Percentiles rank a stretch among this genome's conserved stretches.
Conservation (phyloP, 768 basidiomycete genomes). For the Termitomyces sp. region DNA sequence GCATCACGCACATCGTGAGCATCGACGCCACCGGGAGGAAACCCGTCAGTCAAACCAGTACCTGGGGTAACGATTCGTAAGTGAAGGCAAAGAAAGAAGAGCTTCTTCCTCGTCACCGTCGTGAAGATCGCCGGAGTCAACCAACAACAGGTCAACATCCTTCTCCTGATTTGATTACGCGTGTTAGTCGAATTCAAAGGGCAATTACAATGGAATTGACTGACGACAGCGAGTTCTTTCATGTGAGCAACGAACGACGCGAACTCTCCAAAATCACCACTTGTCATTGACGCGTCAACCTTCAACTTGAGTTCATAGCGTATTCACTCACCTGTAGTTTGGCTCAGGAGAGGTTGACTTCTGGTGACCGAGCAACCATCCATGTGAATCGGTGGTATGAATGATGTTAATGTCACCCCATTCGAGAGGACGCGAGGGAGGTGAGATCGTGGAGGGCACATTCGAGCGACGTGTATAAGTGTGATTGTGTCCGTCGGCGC, state of each 20-base stretch:
- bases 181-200: neutral
- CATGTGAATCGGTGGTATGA: conserved; percentile 81
- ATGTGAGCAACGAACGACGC: conserved; percentile 83
- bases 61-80: conserved; percentile 34
- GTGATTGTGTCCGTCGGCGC: conserved; percentile 13
- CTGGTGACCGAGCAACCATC: conserved; percentile 77
- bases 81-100: neutral
- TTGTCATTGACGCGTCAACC: neutral
- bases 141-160: conserved; percentile 79
- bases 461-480: conserved; percentile 34
- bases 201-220: conserved; percentile 5
- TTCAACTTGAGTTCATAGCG: neutral
- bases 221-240: conserved; percentile 69
- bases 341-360: conserved; percentile 72
- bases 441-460: conserved; percentile 38
- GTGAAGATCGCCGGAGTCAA: conserved; percentile 77
- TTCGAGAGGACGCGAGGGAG: conserved; percentile 64
- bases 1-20: conserved; percentile 59
- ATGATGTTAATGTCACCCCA: conserved; percentile 93
- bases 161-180: conserved; percentile 38
- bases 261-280: conserved; percentile 78
- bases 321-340: conserved; percentile 54
- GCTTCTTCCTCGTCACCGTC: conserved; percentile 41
- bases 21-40: conserved; percentile 66
- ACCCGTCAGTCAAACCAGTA: conserved; percentile 78